phyloP scores from a whole-genome alignment of 2,329 filamentous ascomycete species.

The Talaromyces sp. region DNA sequence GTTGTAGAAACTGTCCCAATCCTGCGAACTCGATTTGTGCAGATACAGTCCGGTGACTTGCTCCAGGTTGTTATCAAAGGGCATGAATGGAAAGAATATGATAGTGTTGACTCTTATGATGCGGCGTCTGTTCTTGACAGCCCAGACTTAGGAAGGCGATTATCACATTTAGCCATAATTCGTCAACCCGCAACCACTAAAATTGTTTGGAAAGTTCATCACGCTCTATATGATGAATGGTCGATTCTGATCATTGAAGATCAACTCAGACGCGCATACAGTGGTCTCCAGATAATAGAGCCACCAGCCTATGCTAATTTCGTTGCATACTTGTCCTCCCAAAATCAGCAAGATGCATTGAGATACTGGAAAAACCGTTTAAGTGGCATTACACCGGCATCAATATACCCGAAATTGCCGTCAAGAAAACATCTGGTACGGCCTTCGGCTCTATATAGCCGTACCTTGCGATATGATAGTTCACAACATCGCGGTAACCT shows the following conservation, averaged over 20 bases:
- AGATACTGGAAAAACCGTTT: not conserved
- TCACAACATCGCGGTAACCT: not conserved
- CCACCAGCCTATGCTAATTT: not conserved
- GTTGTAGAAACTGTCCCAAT: constrained; percentile 45
- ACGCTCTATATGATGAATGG: constrained; percentile 14
- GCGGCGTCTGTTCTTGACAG: constrained; percentile 26
- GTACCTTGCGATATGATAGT: not conserved
- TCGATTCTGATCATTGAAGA: constrained; percentile 11
- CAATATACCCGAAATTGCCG: not conserved
- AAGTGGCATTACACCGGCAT: not conserved
- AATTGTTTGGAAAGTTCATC: constrained; percentile 23
- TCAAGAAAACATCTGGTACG: not conserved
- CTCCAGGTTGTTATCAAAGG: constrained; percentile 39
- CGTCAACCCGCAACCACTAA: constrained; percentile 15
- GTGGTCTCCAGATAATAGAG: not conserved
- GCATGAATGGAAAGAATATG: not conserved
- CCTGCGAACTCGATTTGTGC: constrained; percentile 43
- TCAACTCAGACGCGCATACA: not conserved
- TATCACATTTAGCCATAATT: constrained; percentile 38
- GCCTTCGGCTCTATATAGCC: not conserved
- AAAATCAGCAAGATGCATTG: not conserved
- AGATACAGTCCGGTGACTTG: constrained; percentile 22
- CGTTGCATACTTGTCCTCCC: not conserved
- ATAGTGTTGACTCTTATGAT: constrained; percentile 28
- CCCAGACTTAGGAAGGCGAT: constrained; percentile 32